Conservation (phyloP, 1,284 basidiomycete genomes). For the Xerocomus cyaneibrunnescens region DNA sequence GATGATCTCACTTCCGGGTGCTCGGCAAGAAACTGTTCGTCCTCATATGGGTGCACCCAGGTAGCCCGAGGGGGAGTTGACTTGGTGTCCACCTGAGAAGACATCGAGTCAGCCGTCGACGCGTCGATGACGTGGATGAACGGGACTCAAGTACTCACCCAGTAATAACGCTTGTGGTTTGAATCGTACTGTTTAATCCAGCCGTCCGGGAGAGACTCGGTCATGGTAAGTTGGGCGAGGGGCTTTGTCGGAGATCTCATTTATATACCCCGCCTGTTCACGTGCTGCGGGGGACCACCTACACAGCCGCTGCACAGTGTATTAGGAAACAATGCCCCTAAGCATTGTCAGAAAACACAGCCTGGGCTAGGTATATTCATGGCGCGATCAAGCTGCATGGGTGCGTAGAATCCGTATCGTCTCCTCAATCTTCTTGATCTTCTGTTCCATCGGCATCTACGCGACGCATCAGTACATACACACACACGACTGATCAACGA, state of each 20-base stretch:
- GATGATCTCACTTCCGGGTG: constrained; percentile 47
- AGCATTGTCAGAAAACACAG: background rate
- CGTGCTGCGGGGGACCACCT: constrained; percentile 17
- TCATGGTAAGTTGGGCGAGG: constrained; percentile 25
- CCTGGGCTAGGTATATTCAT: background rate
- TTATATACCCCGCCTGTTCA: constrained; percentile 1
- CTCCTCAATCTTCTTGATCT: constrained; percentile 41
- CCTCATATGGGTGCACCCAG: constrained; percentile 71
- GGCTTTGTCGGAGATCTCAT: background rate
- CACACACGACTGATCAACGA: background rate
- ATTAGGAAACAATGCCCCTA: constrained; percentile 6
- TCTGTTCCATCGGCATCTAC: constrained; percentile 55
- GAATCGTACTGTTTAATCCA: constrained; percentile 59
- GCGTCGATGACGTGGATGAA: background rate
- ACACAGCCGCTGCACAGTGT: constrained; percentile 7
- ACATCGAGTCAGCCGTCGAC: background rate
- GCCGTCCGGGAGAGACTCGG: constrained; percentile 50
- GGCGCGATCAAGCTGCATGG: constrained; percentile 7
- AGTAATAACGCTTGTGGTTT: constrained; percentile 31
- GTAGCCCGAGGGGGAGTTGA: constrained; percentile 63
- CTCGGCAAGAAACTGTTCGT: constrained; percentile 56
- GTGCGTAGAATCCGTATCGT: constrained; percentile 31
- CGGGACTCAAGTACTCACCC: constrained; percentile 36
- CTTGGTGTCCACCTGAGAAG: constrained; percentile 58
- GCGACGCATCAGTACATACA: background rate